Evolutionary conservation across 2,329 filamentous ascomycete genomes (phyloP).

Genomic region (Trichophyton simii): DNA sequence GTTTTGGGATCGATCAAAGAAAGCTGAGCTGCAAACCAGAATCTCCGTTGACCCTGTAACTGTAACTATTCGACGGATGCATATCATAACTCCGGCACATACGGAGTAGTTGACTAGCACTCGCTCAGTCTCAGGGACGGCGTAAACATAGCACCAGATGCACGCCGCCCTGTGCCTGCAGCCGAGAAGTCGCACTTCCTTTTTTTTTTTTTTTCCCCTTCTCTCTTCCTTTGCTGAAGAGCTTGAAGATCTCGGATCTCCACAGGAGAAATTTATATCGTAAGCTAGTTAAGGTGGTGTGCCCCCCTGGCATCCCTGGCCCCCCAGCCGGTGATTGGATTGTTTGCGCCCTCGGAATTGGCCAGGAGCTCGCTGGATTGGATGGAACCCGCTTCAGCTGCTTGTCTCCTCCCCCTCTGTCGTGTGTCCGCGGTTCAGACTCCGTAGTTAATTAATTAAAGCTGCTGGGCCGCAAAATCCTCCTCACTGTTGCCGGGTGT

Average conservation of each 20-base stretch:
- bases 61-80: no score
- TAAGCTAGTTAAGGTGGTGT: no score
- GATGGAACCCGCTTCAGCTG: not conserved
- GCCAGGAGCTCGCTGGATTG: not conserved
- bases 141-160: not conserved
- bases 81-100: not conserved
- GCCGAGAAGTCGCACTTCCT: not conserved
- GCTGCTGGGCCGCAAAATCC: not conserved
- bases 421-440: not conserved
- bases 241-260: not conserved
- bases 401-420: not conserved
- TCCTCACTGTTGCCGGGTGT: no score
- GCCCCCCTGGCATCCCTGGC: no score
- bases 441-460: not conserved
- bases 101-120: not conserved
- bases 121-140: not conserved
- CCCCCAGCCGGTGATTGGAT: not conserved
- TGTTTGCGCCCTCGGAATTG: not conserved
- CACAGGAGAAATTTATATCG: not conserved
- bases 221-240: not conserved
- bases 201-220: not conserved
- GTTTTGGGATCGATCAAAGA: not conserved
- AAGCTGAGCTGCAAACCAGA: not conserved
- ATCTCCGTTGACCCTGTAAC: no score
- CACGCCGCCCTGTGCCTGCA: not conserved